Base-by-base conservation (phyloP, 2,329 filamentous ascomycete genomes). In the Alternaria infectoria region DNA sequence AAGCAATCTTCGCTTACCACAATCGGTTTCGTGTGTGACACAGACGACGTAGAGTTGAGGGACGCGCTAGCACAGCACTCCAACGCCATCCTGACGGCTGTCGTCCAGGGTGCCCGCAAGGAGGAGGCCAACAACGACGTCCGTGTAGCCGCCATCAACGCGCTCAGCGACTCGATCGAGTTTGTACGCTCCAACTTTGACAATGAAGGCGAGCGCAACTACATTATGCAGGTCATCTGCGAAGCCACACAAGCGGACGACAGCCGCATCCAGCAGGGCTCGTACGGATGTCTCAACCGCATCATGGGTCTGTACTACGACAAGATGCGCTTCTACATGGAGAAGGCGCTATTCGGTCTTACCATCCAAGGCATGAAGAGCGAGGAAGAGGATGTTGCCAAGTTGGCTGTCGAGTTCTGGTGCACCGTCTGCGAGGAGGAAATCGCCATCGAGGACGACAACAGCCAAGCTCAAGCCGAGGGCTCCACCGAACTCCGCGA, bases 271-370 rank as follows among this genome's bases (percentile, higher is more conserved):
- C 94, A 98, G 82, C 93, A 97, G 80, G 94, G 93, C 65, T 93
- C 96, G 46, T 99, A 97, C 80, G 96, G 96, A 74, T 98, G 96
- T 81, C 85, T 99, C 72, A 99, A 99, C 87, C 90, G 96, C 76
- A 98, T 99, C 81, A 99, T 99, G 96, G 92, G 88, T 65, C 88
- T 97, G 68, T 99, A 99, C 86, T 99, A 99, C 81, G 96, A 99
- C 77, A 96, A 97, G 85, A 99, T 99, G 96, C 91, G 94, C 76
- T 99, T 97, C 83, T 99, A 99, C 85, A 99, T 99, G 96, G 96
- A 99, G 86, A 98, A 98, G 88, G 96, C 96, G 36, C 87, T 99
- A 46, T 99, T 99, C 75, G 96, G 96, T 62, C 87, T 99, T 44
- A 99, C 96, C 43, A 97, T 99, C 68, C 90, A 97, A 79, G 96